Base-by-base conservation (phyloP, 345 rosid species). In the Toxicodendron radicans region DNA sequence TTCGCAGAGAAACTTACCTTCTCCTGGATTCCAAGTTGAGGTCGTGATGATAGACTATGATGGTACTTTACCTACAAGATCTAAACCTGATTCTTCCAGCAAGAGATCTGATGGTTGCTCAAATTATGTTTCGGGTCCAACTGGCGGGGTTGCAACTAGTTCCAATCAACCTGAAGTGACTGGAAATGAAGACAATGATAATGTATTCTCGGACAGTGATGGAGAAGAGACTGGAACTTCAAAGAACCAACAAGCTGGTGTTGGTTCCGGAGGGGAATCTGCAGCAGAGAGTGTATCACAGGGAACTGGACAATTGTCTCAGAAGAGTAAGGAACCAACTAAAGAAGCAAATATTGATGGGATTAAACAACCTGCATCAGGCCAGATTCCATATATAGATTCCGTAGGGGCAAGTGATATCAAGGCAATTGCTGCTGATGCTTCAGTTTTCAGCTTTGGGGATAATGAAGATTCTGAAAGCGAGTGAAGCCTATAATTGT, bases 1-100 rank as follows among this genome's bases (percentile, higher is more conserved):
- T 60, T 59, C 64, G 83, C 85, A 93, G 98, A 85, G 96, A 73
- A 95, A 91, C 81, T 79, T 93, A 54, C 97, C 98, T n/a, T 89
- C 92, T 21, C 96, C 97, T 0, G 99, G 97, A 57, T 92, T 92
- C 81, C 91, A 88, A 76, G 89, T 92, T 11, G 99, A 95, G 83
- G 80, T 95, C 6, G 95, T 91, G 59, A 85, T 90, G 82, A 48
- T 85, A 68, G 94, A 91, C 75, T 85, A 85, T 51, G 78, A 62
- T 18, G 88, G 84, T 5, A 68, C 84, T 51, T 74, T 43, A 66
- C 74, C 80, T 27, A 58, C 85, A 35, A 80, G 63, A 30, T 58
- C 85, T 62, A 66, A 73, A 73, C 21, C 79, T 18, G 83, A 76
- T 59, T 73, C 86, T 58, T 56, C 89, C 4, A 64, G 27, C 33